Conservation (phyloP, 106 monocot genomes). For the Amphibolis antarctica region DNA sequence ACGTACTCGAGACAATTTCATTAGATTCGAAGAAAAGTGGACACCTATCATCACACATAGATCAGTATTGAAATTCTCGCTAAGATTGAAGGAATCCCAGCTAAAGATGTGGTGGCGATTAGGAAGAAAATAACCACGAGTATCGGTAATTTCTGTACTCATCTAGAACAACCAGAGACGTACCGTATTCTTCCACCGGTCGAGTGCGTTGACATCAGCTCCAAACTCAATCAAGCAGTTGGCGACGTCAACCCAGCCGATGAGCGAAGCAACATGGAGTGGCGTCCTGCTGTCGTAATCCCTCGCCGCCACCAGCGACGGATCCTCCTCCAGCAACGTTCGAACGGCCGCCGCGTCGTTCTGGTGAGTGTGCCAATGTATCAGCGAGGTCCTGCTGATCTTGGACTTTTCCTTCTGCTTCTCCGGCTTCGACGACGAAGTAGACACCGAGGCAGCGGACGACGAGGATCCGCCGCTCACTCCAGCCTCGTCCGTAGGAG, state of each 20-base stretch:
- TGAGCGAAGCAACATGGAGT: slow-evolving; percentile 88
- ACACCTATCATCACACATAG: background rate
- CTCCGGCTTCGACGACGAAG: slow-evolving; percentile 11
- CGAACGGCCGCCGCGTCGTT: slow-evolving; percentile 68
- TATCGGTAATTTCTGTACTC: too few species aligned
- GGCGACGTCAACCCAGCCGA: slow-evolving; percentile 89
- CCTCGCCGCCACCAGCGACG: slow-evolving; percentile 56
- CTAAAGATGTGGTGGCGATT: background rate
- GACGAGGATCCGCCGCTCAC: background rate
- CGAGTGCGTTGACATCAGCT: slow-evolving; percentile 91
- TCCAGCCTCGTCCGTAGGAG: too few species aligned
- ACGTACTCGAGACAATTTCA: too few species aligned
- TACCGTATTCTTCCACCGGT: slow-evolving; percentile 98
- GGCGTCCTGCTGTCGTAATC: slow-evolving; percentile 97
- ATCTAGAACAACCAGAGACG: too few species aligned
- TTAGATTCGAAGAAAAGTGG: background rate
- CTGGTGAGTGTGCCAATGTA: slow-evolving; percentile 99
- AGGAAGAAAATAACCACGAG: too few species aligned
- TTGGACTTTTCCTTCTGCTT: slow-evolving; percentile 58
- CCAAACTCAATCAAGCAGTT: slow-evolving; percentile 60
- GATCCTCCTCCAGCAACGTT: slow-evolving; percentile 84
- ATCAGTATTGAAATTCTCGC: background rate
- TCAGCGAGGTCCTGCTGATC: slow-evolving; percentile 83
- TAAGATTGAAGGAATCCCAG: background rate
- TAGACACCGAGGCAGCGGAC: background rate